Percentiles rank a stretch among this genome's conserved stretches.
phyloP scores from a whole-genome alignment of 2,329 filamentous ascomycete genomes.

The Rugonectria rugulosa region DNA sequence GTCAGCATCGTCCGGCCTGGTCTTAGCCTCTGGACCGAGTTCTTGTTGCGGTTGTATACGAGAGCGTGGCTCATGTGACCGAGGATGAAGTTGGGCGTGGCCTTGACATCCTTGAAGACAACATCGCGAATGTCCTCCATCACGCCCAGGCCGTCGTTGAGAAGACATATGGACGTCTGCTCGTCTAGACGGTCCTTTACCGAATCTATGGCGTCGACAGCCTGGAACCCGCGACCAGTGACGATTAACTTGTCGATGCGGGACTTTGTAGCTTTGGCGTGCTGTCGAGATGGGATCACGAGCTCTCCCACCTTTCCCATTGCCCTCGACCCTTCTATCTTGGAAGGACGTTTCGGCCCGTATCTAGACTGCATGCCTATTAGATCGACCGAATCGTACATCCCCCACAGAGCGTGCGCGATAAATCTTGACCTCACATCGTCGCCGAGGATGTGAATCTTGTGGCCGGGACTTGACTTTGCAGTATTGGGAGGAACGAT shows the following conservation, averaged over 20 bases:
- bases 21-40: constrained; percentile 50
- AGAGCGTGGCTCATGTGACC: constrained; percentile 66
- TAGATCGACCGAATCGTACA: constrained; percentile 51
- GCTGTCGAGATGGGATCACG: constrained; percentile 19
- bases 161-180: constrained; percentile 75
- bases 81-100: constrained; percentile 78
- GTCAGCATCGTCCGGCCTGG: constrained; percentile 44
- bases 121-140: constrained; percentile 77
- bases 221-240: constrained; percentile 64
- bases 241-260: constrained; percentile 77
- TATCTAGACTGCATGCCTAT: constrained; percentile 43
- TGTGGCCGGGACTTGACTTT: constrained; percentile 45
- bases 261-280: constrained; percentile 45
- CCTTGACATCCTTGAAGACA: constrained; percentile 71
- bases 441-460: constrained; percentile 52
- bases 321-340: too few species aligned
- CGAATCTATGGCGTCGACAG: constrained; percentile 61
- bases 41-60: constrained; percentile 48
- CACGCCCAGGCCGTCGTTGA: constrained; percentile 84
- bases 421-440: constrained; percentile 52
- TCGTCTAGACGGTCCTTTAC: constrained; percentile 72
- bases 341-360: constrained; percentile 41
- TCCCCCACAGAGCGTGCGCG: constrained; percentile 50
- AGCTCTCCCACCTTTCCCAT: too few species aligned
- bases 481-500: constrained; percentile 44